Conservation (phyloP, 495 filamentous ascomycete genomes). For the Xylaria telfairii region DNA sequence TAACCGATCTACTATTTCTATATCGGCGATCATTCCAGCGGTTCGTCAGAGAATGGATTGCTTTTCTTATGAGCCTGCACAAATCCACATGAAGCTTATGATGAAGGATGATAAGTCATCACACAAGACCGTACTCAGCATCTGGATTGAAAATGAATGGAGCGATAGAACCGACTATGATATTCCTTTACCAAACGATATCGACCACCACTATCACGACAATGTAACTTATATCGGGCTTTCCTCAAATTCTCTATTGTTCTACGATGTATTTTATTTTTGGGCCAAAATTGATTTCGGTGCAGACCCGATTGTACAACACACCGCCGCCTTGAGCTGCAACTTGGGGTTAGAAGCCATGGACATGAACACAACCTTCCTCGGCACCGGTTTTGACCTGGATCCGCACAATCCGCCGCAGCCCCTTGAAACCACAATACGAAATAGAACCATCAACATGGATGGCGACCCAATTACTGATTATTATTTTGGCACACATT, state of each 20-base stretch:
- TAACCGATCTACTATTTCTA: background rate
- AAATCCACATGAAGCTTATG: background rate
- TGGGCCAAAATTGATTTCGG: background rate
- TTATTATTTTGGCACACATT: no score
- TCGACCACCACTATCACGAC: no score
- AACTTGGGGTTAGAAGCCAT: background rate
- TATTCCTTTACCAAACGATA: no score
- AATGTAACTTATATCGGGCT: background rate
- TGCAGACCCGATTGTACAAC: background rate
- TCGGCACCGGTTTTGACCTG: background rate
- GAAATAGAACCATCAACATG: background rate
- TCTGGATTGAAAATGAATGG: background rate
- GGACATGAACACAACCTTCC: constrained; percentile 7
- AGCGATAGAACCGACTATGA: background rate
- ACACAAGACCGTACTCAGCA: background rate
- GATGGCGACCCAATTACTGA: background rate
- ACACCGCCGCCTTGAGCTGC: background rate
- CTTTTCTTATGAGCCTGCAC: no score
- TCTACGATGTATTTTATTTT: background rate
- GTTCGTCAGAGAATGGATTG: background rate
- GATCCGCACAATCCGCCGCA: background rate
- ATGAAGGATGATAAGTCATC: background rate
- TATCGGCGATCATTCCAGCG: constrained; percentile 3
- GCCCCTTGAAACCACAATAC: background rate
- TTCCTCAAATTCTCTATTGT: background rate